Percentiles rank a stretch among this genome's conserved stretches.
These are phyloP conservation scores for Alternaria tenuissima DNA, from an alignment of 2,329 filamentous ascomycete genomes.

Conservation along the genomic window DNA sequence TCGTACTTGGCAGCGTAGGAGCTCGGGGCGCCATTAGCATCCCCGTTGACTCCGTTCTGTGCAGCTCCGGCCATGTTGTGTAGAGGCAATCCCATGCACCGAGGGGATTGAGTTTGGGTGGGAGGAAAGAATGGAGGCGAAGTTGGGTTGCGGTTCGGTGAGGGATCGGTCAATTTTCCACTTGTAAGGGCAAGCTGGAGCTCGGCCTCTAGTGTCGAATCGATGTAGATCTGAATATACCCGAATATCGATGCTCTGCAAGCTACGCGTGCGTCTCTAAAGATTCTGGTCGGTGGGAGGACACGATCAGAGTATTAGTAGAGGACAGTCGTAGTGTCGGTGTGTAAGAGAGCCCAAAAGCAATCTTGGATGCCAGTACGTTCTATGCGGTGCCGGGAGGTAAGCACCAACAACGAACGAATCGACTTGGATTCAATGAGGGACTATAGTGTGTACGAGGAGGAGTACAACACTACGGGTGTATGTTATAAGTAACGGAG, in stretches of 20 bases:
- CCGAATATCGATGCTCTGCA: constrained; percentile 10
- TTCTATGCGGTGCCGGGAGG: constrained; percentile 22
- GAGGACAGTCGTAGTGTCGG: constrained; percentile 22
- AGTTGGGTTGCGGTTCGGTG: constrained; percentile 22
- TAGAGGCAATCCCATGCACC: constrained; percentile 38
- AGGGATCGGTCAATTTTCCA: constrained; percentile 37
- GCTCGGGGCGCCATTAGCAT: constrained; percentile 63
- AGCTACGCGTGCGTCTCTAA: constrained; percentile 4
- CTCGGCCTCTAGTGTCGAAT: constrained; percentile 31
- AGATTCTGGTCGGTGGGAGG: constrained; percentile 30
- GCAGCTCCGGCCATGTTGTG: constrained; percentile 47
- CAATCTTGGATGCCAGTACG: constrained; percentile 10
- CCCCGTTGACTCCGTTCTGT: constrained; percentile 50
- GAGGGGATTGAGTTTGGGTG: constrained; percentile 24
- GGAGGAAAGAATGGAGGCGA: constrained; percentile 14
- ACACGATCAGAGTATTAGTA: constrained; percentile 32
- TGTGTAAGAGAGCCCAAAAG: constrained; percentile 13
- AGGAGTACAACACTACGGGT: constrained; percentile 15
- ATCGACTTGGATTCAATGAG: constrained; percentile 7
- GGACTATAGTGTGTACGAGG: constrained; percentile 16
- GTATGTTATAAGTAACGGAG: constrained; percentile 5
- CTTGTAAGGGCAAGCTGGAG: constrained; percentile 30
- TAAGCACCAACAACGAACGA: constrained; percentile 31
- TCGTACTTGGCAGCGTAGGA: constrained; percentile 83
- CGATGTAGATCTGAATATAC: constrained; percentile 22